Conservation (phyloP, 2,329 filamentous ascomycete species). For the Scedosporium boydii region DNA sequence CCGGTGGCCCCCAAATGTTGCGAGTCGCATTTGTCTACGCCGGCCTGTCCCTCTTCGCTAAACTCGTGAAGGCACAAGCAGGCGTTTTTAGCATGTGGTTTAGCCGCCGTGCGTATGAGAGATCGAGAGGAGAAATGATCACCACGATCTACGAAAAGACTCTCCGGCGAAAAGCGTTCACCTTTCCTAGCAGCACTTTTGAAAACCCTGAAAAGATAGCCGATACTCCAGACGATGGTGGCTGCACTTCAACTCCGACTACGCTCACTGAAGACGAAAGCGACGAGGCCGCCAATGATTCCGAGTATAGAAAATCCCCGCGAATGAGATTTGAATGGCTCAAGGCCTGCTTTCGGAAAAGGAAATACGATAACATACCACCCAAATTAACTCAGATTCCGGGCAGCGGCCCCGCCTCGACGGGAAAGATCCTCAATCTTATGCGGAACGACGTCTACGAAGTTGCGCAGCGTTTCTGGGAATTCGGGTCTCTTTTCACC, state of each 20-base stretch:
- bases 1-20: neutral
- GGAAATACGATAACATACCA: neutral
- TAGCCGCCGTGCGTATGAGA: constrained; percentile 72
- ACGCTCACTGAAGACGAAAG: constrained; percentile 7
- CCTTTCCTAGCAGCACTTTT: constrained; percentile 22
- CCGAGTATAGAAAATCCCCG: constrained; percentile 6
- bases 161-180: constrained; percentile 50
- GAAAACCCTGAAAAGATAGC: neutral
- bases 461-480: constrained; percentile 79
- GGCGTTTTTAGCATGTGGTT: constrained; percentile 70
- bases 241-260: neutral
- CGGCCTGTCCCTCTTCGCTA: constrained; percentile 47
- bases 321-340: neutral
- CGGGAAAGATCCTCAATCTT: constrained; percentile 84
- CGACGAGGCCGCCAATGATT: constrained; percentile 9
- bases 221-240: neutral
- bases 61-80: constrained; percentile 54
- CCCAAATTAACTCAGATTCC: constrained; percentile 2
- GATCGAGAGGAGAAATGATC: constrained; percentile 74
- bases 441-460: constrained; percentile 78
- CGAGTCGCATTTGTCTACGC: constrained; percentile 40
- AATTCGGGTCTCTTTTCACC: constrained; percentile 65
- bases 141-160: constrained; percentile 79
- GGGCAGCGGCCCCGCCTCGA: constrained; percentile 52
- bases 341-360: neutral